Percentiles rank a stretch among this genome's conserved stretches.
Evolutionary conservation across 257 asterid species (phyloP).

Genomic region (Lithospermum erythrorhizon): DNA sequence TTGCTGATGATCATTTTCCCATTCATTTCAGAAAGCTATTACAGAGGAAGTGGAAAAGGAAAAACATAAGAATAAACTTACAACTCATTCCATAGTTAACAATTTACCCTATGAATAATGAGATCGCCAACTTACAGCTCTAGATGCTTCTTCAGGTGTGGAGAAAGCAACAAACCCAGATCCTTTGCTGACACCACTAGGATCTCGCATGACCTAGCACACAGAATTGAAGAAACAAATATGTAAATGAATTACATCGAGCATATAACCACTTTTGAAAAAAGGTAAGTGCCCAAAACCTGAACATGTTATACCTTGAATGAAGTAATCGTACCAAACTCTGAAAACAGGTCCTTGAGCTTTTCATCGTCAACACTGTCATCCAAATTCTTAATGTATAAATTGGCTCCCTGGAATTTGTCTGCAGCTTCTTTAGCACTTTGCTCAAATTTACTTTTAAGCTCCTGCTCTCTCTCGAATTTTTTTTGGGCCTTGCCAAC

Average conservation of each 20-base stretch:
- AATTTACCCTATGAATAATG: not conserved
- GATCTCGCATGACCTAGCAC: conserved; percentile 47
- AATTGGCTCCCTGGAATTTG: conserved; percentile 36
- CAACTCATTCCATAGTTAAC: not conserved
- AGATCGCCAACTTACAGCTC: conserved; percentile 42
- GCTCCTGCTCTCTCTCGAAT: conserved; percentile 48
- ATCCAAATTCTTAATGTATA: conserved; percentile 49
- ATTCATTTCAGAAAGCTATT: conserved; percentile 44
- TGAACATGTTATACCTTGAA: conserved; percentile 34
- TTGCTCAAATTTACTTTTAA: conserved; percentile 33
- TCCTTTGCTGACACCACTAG: conserved; percentile 50
- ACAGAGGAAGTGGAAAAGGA: not conserved
- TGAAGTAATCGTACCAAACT: conserved; percentile 38
- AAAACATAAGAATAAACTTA: not conserved
- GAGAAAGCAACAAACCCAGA: conserved; percentile 65
- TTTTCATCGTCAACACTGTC: conserved; percentile 50
- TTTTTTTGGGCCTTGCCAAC: conserved; percentile 56
- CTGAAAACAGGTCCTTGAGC: conserved; percentile 40
- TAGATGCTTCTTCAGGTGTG: conserved; percentile 48
- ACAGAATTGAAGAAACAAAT: not conserved
- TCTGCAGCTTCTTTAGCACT: conserved; percentile 35
- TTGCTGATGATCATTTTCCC: conserved; percentile 42
- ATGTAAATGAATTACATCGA: not conserved
- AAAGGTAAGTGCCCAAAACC: not conserved
- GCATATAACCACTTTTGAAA: not conserved